Base-by-base conservation (phyloP, 495 filamentous ascomycete genomes). In the Podospora conica region DNA sequence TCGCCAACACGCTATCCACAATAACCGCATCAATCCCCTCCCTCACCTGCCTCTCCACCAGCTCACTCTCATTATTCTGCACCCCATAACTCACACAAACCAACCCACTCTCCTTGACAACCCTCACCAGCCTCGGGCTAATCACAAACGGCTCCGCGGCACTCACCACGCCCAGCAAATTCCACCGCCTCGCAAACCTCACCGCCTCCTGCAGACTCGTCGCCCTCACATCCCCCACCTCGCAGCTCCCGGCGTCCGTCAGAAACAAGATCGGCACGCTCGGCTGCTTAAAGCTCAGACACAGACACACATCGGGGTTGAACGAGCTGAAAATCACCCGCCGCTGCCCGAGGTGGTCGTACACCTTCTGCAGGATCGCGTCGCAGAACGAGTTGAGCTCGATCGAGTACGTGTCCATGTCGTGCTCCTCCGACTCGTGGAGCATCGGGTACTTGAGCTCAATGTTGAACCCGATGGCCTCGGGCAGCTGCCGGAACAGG, bases 371-470 rank as follows among this genome's bases (percentile, higher is more conserved):
- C 4, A 99, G 82, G 10, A 99, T 90, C 3, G 91, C 95, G 75
- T 99, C 94, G 71, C 96, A 94, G 75, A 97, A 99, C 4, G 90
- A 91, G 76, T 99, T 99, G 66, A 98, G 86, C 78, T 99, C 96
- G 56, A 99, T 90, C 7, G 92, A 94, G 74, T 95, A 97, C 9
- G 91, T 91, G 73, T 98, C 96, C 96, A 99, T 98, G 69, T 96
- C 93, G 67, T 96, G 89, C 74, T 95, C 90, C 75, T 96, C 92
- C 70, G 83, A 89, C 81, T 99, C 96, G 72, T 91, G 87, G 58
- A 98, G 86, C 92, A 97, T 97, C 22, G 96, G 96, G 75, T 99
- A 99, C 75, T 98, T 99, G 83, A 99, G 88, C 81, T 99, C 96
- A 68, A 99, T 96, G 75, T 99, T 98, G 83, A 99, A 98, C 11